Base-by-base conservation (phyloP, 306 rosid species). In the Geum urbanum region DNA sequence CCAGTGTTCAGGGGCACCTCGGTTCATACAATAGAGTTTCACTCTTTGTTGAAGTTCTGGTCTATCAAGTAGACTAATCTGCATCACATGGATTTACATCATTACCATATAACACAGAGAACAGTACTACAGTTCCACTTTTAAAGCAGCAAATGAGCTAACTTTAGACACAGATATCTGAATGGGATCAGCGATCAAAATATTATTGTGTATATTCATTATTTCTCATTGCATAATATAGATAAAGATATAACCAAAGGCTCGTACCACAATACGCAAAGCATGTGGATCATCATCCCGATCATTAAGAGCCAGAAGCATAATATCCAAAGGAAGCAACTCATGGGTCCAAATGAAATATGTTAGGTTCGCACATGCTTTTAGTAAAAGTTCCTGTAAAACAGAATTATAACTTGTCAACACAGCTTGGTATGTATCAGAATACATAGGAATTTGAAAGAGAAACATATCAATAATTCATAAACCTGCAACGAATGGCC, bases 241-340 rank as follows among this genome's bases (percentile, higher is more conserved):
- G 59, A 64, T 24, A 45, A 35, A 62, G 35, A 49, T 43, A 55
- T 44, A 67, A 63, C 75, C 54, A 54, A 74, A 83, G 53, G 63
- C 53, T 40, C 85, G 53, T 87, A 94, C 99, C 96, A 89, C 99
- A 70, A 94, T 87, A 61, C 78, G 97, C 81, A 94, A 83, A 68
- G 99, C 92, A 80, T 89, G 96, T 22, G 99, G 97, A 87, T 94
- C 99, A 87, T 94, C 97, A 71, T 94, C 99, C 49, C 99, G 99
- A 74, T 94, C 99, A 77, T 74, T 89, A 53, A 94, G 96, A 35
- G 99, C 99, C 65, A 94, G 76, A 76, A 91, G 97, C 84, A 94
- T 80, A 81, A 91, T 94, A 80, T 94, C 99, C 85, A 94, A 77
- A 64, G 99, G 99, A 83, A 94, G 96, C 77, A 94, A 84, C 83